A percentile compares a stretch with the other conserved stretches of the same genome.
These are phyloP conservation scores for Zymoseptoria ardabiliae DNA, from an alignment of 2,329 filamentous ascomycete genomes.

Conservation along the genomic window DNA sequence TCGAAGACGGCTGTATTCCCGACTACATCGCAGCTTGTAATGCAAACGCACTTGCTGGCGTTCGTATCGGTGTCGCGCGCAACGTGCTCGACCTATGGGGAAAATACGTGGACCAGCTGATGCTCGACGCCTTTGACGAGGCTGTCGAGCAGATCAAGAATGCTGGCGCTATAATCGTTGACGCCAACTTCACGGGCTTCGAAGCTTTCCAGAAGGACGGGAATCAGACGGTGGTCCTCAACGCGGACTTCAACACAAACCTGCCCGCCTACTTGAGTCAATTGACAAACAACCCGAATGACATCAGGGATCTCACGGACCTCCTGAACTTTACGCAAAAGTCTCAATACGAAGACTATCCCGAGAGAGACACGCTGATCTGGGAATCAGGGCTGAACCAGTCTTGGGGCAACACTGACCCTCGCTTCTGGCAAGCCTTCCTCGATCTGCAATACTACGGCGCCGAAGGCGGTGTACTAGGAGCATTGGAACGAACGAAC, in stretches of 20 bases:
- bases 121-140: constrained; percentile 36
- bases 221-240: constrained; percentile 41
- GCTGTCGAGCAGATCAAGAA: constrained; percentile 11
- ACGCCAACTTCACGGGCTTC: constrained; percentile 18
- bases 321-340: constrained; percentile 50
- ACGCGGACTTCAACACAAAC: constrained; percentile 53
- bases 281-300: constrained; percentile 52
- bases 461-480: constrained; percentile 53
- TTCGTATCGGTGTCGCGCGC: constrained; percentile 57
- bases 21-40: constrained; percentile 55
- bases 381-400: constrained; percentile 50
- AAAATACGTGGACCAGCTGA: constrained; percentile 30
- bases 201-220: constrained; percentile 32
- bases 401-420: constrained; percentile 50
- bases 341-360: constrained; percentile 51
- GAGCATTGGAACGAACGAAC: constrained; percentile 49
- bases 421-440: constrained; percentile 51
- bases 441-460: constrained; percentile 48
- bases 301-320: constrained; percentile 46
- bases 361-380: constrained; percentile 49
- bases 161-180: constrained; percentile 15
- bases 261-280: constrained; percentile 51
- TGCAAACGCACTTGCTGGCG: constrained; percentile 41
- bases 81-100: constrained; percentile 45
- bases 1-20: constrained; percentile 44